Evolutionary conservation across 176 grass and related monocot genomes (phyloP).

Genomic region (Carex cristatella): DNA sequence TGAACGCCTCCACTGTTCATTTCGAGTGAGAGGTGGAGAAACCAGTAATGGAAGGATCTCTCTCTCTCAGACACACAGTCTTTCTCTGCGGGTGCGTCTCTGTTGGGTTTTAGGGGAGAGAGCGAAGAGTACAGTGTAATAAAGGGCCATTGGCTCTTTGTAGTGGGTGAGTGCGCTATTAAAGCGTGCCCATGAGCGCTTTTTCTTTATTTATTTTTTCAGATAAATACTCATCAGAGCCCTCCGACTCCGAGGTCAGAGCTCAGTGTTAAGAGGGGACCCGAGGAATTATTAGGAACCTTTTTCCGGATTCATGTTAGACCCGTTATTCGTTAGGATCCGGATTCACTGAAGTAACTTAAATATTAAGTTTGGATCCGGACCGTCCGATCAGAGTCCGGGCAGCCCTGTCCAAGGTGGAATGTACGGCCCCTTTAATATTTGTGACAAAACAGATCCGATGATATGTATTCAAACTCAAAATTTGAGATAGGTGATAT

Average conservation of each 20-base stretch:
- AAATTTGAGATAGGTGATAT: too few relatives aligned
- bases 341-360: too few relatives aligned
- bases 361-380: too few relatives aligned
- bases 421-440: too few relatives aligned
- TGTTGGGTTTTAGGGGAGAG: background rate
- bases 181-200: conserved; percentile 1
- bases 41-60: background rate
- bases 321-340: background rate
- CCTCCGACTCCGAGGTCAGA: background rate
- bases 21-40: conserved; percentile 15
- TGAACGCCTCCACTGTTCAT: background rate
- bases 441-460: too few relatives aligned
- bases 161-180: conserved; percentile 1
- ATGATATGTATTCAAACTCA: too few relatives aligned
- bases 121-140: conserved; percentile 1
- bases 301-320: background rate
- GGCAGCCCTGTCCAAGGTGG: too few relatives aligned
- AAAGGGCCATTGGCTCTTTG: background rate
- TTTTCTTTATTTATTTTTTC: conserved; percentile 1
- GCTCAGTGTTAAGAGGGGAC: background rate
- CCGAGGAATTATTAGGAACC: background rate
- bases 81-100: background rate
- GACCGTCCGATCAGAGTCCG: too few relatives aligned
- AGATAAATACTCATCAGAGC: background rate
- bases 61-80: background rate